Evolutionary conservation across 208 protist genomes (phyloP), one percentile per base, ranked within the genome.

Genomic region (Phytomonas sp.): DNA sequence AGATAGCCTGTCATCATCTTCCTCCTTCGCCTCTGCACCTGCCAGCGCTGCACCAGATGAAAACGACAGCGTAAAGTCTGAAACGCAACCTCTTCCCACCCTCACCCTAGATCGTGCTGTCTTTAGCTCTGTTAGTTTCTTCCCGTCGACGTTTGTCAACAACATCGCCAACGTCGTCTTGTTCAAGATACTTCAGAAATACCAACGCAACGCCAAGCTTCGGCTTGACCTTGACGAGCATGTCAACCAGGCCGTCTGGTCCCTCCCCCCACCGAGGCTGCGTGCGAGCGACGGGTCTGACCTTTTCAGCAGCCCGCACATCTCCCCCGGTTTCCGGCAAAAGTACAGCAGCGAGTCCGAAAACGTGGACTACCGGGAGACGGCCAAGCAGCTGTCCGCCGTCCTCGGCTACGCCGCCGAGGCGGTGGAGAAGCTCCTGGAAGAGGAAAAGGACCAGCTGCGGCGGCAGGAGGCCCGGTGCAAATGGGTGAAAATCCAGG

Each of bases 91-190:
- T 60, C 68, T 66, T 4, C 71, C 53, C 23, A 64, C 59, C 13
- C 40, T 51, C 13, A 51, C 9, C 40, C 13, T 91, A 23, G 85
- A 94, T 60, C 71, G 81, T n/a, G 79, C 79, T 36, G 53, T 82
- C 17, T 91, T 94, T 71, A 83, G 73, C 73, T 70, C 80, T 6
- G 70, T 85, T 53, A 79, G 79, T 60, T 94, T 94, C 72, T 92
- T 84, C 53, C 69, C 85, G 0, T 70, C 89, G 32, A 76, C 75
- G 31, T 89, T 94, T 60, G 84, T 89, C 28, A 94, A 94, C 71
- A 91, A 82, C 77, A 72, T 94, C 11, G 73, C 82, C 2, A 80
- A 87, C 62, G 76, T 83, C 28, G 62, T 92, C 20, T 70, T 94
- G 17, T 81, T 83, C 66, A 80, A 83, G 0, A 51, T 87, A 7